Conservation (phyloP, 164 flowering plant species). For the Pachysandra terminalis region DNA sequence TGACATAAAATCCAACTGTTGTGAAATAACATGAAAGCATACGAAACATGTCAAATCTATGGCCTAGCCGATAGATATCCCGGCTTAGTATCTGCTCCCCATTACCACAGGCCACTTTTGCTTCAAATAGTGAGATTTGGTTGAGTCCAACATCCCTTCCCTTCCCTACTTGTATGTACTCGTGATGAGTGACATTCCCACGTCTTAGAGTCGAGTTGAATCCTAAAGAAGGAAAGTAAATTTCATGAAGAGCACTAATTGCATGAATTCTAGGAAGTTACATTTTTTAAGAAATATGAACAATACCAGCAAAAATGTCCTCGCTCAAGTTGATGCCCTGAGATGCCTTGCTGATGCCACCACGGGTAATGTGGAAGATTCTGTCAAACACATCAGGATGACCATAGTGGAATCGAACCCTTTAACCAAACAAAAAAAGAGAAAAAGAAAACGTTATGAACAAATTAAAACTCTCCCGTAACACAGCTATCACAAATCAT, state of each 20-base stretch:
- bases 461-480: not conserved
- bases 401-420: constrained; percentile 48
- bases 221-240: too few species aligned
- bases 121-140: constrained; percentile 93
- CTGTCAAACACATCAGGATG: constrained; percentile 48
- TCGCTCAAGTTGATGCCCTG: constrained; percentile 37
- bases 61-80: constrained; percentile 94
- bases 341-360: constrained; percentile 46
- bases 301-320: constrained; percentile 47
- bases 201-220: constrained; percentile 88
- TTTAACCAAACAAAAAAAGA: constrained; percentile 10
- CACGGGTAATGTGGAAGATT: constrained; percentile 39
- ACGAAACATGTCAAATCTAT: constrained; percentile 93
- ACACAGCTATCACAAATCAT: not conserved
- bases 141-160: constrained; percentile 99
- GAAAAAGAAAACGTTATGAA: constrained; percentile 8
- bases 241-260: too few species aligned
- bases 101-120: constrained; percentile 97
- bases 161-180: constrained; percentile 96
- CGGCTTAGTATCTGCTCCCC: constrained; percentile 98
- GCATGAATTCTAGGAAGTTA: too few species aligned
- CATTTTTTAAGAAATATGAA: too few species aligned
- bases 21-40: constrained; percentile 97
- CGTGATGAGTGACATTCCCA: constrained; percentile 90
- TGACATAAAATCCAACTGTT: constrained; percentile 95